phyloP scores from a whole-genome alignment of 1,139 yeast species.

The Suhomyces yuchorum region DNA sequence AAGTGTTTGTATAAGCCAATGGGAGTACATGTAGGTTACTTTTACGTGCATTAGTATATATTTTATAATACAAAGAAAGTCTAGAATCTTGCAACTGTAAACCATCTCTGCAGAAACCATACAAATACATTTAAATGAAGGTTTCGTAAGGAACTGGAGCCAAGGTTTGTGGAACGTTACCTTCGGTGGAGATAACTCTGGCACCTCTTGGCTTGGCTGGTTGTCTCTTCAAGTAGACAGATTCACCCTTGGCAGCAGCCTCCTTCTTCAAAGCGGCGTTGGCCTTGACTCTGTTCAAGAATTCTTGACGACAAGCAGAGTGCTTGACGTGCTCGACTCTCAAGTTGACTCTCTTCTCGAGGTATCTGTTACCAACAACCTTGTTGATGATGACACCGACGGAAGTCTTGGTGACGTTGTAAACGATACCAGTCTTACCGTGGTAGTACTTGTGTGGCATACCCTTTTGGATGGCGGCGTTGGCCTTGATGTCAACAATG shows the following conservation, averaged over 20 bases:
- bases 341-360: constrained; percentile 97
- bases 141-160: constrained; percentile 99
- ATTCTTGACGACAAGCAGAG: constrained; percentile 99
- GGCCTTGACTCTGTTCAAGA: constrained; percentile 95
- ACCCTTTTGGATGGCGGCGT: constrained; percentile 99
- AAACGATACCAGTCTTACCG: constrained; percentile 99
- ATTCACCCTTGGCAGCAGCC: constrained; percentile 93
- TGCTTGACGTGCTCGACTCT: constrained; percentile 99
- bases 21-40: too few species aligned
- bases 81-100: constrained; percentile 8
- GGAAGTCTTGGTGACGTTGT: constrained; percentile 97
- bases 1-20: too few species aligned
- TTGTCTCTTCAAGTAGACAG: constrained; percentile 94
- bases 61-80: constrained; percentile 14
- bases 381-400: constrained; percentile 98
- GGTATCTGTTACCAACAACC: constrained; percentile 98
- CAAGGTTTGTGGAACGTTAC: constrained; percentile 91
- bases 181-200: constrained; percentile 74
- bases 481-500: constrained; percentile 98
- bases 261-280: constrained; percentile 93
- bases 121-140: constrained; percentile 67
- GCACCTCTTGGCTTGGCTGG: constrained; percentile 97
- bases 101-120: constrained; percentile 14
- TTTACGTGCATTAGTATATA: constrained; percentile 18
- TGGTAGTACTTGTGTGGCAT: constrained; percentile 99